Conservation (phyloP, 768 basidiomycete genomes). For the Phallus indusiatus region DNA sequence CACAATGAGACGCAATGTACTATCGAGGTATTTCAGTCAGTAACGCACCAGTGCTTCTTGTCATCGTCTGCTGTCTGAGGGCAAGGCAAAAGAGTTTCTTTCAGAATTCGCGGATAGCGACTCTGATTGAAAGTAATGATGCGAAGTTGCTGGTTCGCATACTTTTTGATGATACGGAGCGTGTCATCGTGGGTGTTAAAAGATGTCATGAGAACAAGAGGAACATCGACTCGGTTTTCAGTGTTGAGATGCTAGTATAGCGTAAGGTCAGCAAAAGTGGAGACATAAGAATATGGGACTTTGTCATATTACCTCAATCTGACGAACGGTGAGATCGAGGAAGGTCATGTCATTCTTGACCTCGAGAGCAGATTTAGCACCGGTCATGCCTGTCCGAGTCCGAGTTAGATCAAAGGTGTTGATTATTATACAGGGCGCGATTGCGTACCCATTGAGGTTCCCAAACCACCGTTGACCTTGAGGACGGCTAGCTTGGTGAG, state of each 20-base stretch:
- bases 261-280: not conserved
- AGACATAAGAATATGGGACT: not conserved
- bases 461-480: slow-evolving; percentile 91
- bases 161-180: slow-evolving; percentile 93
- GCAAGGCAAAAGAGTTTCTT: slow-evolving; percentile 79
- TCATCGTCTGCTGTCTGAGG: slow-evolving; percentile 71
- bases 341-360: slow-evolving; percentile 98
- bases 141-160: slow-evolving; percentile 88
- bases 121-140: slow-evolving; percentile 93
- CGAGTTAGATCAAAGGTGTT: not conserved
- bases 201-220: slow-evolving; percentile 97
- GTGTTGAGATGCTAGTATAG: slow-evolving; percentile 67
- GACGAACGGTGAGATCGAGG: slow-evolving; percentile 87
- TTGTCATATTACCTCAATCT: slow-evolving; percentile 61
- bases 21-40: no score
- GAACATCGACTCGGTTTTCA: slow-evolving; percentile 75
- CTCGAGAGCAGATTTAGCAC: slow-evolving; percentile 89
- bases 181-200: slow-evolving; percentile 99
- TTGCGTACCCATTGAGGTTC: slow-evolving; percentile 72
- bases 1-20: not conserved
- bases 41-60: slow-evolving; percentile 66
- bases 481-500: slow-evolving; percentile 92
- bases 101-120: slow-evolving; percentile 85
- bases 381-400: slow-evolving; percentile 53
- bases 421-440: not conserved